phyloP scores from a whole-genome alignment of 768 basidiomycete species.

The Termitomyces eurrhizus region DNA sequence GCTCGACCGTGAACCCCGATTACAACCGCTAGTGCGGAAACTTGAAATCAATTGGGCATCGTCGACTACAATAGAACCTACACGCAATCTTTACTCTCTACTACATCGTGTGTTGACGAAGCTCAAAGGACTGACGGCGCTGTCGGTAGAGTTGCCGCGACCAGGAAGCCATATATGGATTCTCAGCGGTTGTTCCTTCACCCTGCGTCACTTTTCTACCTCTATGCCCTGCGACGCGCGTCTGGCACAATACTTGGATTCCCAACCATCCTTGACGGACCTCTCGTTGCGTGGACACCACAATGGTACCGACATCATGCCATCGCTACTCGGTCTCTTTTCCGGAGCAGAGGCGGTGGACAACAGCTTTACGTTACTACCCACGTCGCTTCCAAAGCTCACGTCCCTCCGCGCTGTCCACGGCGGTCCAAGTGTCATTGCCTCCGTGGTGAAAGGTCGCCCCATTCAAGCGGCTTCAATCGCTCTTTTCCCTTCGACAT shows the following conservation, averaged over 20 bases:
- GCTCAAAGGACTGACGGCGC: constrained; percentile 34
- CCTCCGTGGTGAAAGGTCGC: constrained; percentile 40
- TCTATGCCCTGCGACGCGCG: constrained; percentile 49
- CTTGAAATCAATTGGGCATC: constrained; percentile 42
- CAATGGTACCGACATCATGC: constrained; percentile 13
- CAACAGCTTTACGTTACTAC: constrained; percentile 31
- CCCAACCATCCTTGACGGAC: constrained; percentile 44
- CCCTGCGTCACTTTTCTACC: constrained; percentile 46
- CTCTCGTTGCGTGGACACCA: constrained; percentile 40
- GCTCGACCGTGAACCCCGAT: constrained; percentile 32
- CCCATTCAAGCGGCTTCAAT: constrained; percentile 50
- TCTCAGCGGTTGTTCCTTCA: constrained; percentile 39
- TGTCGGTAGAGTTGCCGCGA: constrained; percentile 49
- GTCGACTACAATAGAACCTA: constrained; percentile 24
- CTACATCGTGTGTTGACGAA: constrained; percentile 39
- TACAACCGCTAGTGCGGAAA: constrained; percentile 38
- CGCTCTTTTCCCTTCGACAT: constrained; percentile 42
- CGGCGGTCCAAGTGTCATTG: constrained; percentile 41
- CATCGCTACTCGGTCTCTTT: constrained; percentile 19
- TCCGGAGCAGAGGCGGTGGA: constrained; percentile 5
- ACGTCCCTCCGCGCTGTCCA: constrained; percentile 50
- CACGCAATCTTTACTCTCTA: constrained; percentile 45
- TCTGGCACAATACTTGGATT: constrained; percentile 48
- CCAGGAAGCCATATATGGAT: constrained; percentile 43
- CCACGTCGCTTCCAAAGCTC: constrained; percentile 43